Percentiles rank a stretch among this genome's conserved stretches.
Evolutionary conservation across 2,329 filamentous ascomycete species (phyloP).

Genomic region (Byssoonygena ceratinophila): DNA sequence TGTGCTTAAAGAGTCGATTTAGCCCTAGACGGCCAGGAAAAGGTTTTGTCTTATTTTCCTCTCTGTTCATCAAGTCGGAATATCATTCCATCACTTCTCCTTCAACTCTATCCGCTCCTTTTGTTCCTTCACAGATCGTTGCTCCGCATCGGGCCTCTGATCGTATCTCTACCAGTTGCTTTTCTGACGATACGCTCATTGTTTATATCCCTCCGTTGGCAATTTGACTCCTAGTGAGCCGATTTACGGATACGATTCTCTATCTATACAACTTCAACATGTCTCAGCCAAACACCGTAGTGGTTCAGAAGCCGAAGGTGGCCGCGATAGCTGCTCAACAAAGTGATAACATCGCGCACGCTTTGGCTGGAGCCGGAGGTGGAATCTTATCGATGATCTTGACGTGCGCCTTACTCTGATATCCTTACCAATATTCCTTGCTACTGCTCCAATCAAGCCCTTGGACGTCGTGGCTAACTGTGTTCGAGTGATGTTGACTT

Average conservation of each 20-base stretch:
- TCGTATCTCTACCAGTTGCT: neutral
- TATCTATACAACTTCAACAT: constrained; percentile 20
- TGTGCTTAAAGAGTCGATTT: neutral
- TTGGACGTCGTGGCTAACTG: constrained; percentile 4
- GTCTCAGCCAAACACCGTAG: constrained; percentile 30
- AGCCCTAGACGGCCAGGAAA: neutral
- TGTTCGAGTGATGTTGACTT: no score
- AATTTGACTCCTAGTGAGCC: neutral
- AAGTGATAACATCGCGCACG: constrained; percentile 94
- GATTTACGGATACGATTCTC: neutral
- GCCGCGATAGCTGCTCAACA: constrained; percentile 62
- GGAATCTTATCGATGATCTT: constrained; percentile 91
- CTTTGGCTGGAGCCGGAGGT: constrained; percentile 82
- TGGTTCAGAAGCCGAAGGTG: constrained; percentile 29
- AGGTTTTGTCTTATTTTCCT: neutral
- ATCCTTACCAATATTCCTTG: neutral
- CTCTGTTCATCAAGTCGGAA: neutral
- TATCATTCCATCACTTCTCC: neutral
- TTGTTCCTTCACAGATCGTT: neutral
- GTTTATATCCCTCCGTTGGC: neutral
- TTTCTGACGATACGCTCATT: neutral
- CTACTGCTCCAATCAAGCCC: neutral
- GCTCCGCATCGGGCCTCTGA: neutral
- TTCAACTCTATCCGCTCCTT: constrained; percentile 5
- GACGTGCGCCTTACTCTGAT: constrained; percentile 49